These are phyloP conservation scores for Rutstroemia sp. DNA, from an alignment of 2,329 filamentous ascomycete genomes.

Conservation along the genomic window DNA sequence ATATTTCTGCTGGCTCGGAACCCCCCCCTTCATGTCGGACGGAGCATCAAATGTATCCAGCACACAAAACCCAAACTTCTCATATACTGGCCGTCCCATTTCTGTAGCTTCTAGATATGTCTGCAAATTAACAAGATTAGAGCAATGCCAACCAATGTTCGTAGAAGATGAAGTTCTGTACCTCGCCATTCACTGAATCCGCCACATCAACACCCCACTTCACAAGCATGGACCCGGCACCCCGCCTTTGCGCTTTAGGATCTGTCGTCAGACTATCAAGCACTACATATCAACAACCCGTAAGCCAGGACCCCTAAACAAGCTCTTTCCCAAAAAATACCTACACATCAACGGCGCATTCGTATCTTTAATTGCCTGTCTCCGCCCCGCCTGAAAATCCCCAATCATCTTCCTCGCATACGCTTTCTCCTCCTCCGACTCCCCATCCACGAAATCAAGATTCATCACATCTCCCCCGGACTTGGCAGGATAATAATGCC, in stretches of 20 bases:
- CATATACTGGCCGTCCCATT: neutral
- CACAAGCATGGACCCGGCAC: constrained; percentile 20
- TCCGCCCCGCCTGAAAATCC: neutral
- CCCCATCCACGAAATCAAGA: neutral
- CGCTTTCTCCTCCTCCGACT: neutral
- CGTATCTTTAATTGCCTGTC: neutral
- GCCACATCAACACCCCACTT: constrained; percentile 15
- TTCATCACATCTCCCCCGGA: neutral
- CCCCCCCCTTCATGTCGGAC: too few relatives aligned
- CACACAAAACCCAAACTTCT: neutral
- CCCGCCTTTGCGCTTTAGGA: constrained; percentile 19
- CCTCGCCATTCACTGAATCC: neutral
- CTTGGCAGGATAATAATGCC: neutral
- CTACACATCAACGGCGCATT: neutral
- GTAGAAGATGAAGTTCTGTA: neutral
- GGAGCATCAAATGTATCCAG: neutral
- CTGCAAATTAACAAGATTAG: neutral
- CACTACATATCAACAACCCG: neutral
- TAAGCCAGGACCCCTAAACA: neutral
- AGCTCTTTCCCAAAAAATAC: neutral
- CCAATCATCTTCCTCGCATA: neutral
- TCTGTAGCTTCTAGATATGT: neutral
- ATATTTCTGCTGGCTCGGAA: too few relatives aligned
- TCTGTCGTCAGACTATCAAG: constrained; percentile 10
- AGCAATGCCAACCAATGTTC: too few relatives aligned